A percentile compares a stretch with the other conserved stretches of the same genome.
phyloP scores from a whole-genome alignment of 257 asterid species.

The Capsicum pubescens region DNA sequence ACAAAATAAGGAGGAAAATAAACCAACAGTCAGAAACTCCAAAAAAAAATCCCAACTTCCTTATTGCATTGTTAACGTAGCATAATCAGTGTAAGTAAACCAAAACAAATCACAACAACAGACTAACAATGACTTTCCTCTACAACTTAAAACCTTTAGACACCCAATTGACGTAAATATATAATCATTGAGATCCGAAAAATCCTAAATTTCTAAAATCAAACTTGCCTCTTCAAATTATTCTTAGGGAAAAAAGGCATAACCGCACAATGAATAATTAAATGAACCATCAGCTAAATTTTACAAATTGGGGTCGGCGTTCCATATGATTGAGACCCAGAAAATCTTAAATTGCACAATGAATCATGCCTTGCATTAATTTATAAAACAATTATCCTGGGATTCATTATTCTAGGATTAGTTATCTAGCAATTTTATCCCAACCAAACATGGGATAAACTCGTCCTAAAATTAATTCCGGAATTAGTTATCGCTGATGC shows the following conservation, averaged over 20 bases:
- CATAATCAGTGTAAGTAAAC: background rate
- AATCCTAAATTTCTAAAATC: background rate
- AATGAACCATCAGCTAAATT: background rate
- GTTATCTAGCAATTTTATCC: too few species aligned
- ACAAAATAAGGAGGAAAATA: background rate
- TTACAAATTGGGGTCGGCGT: background rate
- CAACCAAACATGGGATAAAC: too few species aligned
- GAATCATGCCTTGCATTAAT: background rate
- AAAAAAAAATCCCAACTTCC: background rate
- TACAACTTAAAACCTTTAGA: background rate
- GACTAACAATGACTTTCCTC: background rate
- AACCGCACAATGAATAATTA: background rate
- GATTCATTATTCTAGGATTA: too few species aligned
- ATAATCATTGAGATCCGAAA: background rate
- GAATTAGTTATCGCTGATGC: too few species aligned
- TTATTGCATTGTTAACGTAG: background rate
- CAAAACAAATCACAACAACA: background rate
- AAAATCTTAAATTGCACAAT: background rate
- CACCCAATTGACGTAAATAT: background rate
- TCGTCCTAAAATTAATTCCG: too few species aligned
- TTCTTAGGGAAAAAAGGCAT: background rate
- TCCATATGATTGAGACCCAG: background rate
- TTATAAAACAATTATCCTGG: background rate
- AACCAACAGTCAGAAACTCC: background rate
- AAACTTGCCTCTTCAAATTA: background rate